phyloP scores from a whole-genome alignment of 1,139 yeast genomes.

The Citeromyces hawaiiensis region DNA sequence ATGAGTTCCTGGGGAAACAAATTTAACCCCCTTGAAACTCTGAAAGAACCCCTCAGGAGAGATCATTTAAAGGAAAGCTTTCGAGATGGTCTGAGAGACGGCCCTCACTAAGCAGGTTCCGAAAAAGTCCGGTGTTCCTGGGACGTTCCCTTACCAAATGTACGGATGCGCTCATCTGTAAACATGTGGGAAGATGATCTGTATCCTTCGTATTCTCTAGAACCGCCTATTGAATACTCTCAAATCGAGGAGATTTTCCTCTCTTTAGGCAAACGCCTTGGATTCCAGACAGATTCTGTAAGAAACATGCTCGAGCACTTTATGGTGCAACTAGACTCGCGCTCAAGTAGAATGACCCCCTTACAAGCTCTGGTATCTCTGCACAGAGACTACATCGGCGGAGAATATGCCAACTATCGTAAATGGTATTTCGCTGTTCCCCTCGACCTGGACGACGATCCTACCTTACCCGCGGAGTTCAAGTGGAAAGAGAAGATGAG shows the following conservation, averaged over 20 bases:
- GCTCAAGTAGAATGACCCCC: constrained; percentile 95
- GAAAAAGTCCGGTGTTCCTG: too few relatives aligned
- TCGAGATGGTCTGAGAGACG: too few relatives aligned
- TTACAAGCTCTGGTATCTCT: constrained; percentile 83
- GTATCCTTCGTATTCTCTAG: constrained; percentile 92
- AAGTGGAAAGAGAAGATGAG: constrained; percentile 80
- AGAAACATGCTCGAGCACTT: constrained; percentile 94
- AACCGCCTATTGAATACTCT: constrained; percentile 72
- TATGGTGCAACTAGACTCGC: constrained; percentile 86
- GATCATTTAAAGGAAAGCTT: too few relatives aligned
- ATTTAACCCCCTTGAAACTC: too few relatives aligned
- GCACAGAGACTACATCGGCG: constrained; percentile 97
- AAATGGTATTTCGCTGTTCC: constrained; percentile 97
- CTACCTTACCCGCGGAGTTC: constrained; percentile 51
- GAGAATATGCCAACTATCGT: constrained; percentile 79
- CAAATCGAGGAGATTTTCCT: constrained; percentile 88
- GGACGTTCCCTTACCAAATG: too few relatives aligned
- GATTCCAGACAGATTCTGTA: constrained; percentile 96
- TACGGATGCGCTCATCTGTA: constrained; percentile 3
- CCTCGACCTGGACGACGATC: constrained; percentile 53
- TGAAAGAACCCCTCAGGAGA: too few relatives aligned
- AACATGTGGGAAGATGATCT: constrained; percentile 39
- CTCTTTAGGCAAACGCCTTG: constrained; percentile 82
- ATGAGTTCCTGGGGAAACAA: too few relatives aligned
- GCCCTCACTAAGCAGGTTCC: too few relatives aligned